Evolutionary conservation across 2,329 filamentous ascomycete species (phyloP), one percentile per base, ranked within the genome.

Genomic region (Sporothrix pseudoabietina): DNA sequence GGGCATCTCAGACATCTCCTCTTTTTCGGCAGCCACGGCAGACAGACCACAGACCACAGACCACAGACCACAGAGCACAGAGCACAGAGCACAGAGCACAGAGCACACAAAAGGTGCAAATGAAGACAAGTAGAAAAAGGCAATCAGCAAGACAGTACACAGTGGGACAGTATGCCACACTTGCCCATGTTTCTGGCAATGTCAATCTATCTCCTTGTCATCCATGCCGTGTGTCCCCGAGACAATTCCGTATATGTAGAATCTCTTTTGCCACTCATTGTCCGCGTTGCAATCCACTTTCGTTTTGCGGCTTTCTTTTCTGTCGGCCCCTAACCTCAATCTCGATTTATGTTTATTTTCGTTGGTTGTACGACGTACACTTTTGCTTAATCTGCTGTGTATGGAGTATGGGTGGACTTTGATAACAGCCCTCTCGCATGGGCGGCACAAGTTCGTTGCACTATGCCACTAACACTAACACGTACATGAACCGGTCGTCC

Each of bases 291-390:
- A 5, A n/a, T 7, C 39, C 35, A 7, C 14, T 6, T 59, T 12
- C 55, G 32, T 16, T 59, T 35, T 35, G 41, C 12, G 41, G 16
- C 49, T 69, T 69, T 35, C 22, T 55, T 55, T 69, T 54, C 12
- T 3, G 6, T 12, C 12, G 41, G 6, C 41, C 41, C 41, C 39
- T 7, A 41, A 7, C 39, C 10, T 10, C 12, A 44, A 44, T 44
- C 41, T 69, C 41, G 79, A 52, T 75, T 76, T 41, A 71, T 57
- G 71, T 26, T 26, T 26, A 26, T n/a, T 3, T 16, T 61, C 14
- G 6, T 35, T 61, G 32, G 14, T 61, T 61, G 12, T 22, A 41
- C 61, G n/a, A 26, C 35, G 44, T 65, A 19, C 35, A 65, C 22
- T 54, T 54, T 22, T n/a, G 35, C 35, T 35, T 63, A 39, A 22